Evolutionary conservation across 2,329 filamentous ascomycete genomes (phyloP), one percentile per base, ranked within the genome.

Genomic region (Talaromyces sp.): DNA sequence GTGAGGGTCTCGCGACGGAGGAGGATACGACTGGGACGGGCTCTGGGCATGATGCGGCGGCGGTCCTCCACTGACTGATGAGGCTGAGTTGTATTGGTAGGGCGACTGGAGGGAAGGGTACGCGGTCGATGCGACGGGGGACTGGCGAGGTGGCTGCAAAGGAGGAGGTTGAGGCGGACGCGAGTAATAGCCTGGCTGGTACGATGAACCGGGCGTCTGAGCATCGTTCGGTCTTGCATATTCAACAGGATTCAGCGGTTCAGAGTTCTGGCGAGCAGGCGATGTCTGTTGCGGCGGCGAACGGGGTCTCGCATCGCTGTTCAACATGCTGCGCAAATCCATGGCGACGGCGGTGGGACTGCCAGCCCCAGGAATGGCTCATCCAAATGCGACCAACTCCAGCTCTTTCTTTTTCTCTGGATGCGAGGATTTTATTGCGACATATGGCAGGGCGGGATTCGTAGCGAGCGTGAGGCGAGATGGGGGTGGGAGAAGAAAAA

Each of bases 311-410:
- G 69, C 71, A 68, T 79, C 77, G 65, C 60, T 78, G 70, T 82
- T 82, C 75, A 83, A 80, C 68, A 83, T 82, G 60, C 78, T 81
- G 71, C 79, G 78, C 70, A 83, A 76, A 73, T 83, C 81, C 81
- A 83, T 83, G 69, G 70, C 65, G 72, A 69, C 64, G 65, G 64
- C 72, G 61, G 56, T 53, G 63, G 61, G 59, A 60, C 53, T 52
- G 59, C 56, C 55, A 56, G 58, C 56, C 56, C 56, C 55, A 30
- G 61, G 30, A 28, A 59, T 34, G 40, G 61, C 59, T 59, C 63
- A 63, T 60, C 56, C 57, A 65, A 56, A 61, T 56, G 54, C 59
- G 56, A 61, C 60, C 55, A 51, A 31, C 52, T 57, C 54, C 61
- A 50, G 55, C 10, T 62, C 40, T 53, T 33, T 23, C 33, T 5